Evolutionary conservation across 2,329 filamentous ascomycete genomes (phyloP).

Genomic region (Ophiostoma populinum): DNA sequence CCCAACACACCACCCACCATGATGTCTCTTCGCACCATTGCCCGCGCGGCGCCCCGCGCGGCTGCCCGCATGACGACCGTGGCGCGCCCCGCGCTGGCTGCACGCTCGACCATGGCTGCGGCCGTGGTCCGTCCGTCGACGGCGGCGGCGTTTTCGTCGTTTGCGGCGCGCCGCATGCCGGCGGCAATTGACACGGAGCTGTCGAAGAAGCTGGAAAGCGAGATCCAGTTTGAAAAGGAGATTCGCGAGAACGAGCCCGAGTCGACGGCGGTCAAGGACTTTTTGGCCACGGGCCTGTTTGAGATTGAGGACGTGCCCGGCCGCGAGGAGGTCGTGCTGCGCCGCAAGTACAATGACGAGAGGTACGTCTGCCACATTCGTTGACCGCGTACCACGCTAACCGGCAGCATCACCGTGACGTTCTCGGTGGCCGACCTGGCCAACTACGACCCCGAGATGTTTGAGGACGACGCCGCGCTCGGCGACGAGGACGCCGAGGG

Average conservation of each 20-base stretch:
- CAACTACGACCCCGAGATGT: constrained; percentile 42
- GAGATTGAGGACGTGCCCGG: constrained; percentile 68
- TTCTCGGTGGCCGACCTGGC: constrained; percentile 77
- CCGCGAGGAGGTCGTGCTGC: constrained; percentile 74
- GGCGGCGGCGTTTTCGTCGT: constrained; percentile 30
- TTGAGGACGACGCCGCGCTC: constrained; percentile 36
- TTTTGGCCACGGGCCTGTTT: constrained; percentile 71
- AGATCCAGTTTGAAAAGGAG: constrained; percentile 70
- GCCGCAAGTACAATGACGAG: constrained; percentile 71
- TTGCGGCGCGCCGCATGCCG: constrained; percentile 24
- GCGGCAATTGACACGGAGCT: constrained; percentile 57
- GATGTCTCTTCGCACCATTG: constrained; percentile 50
- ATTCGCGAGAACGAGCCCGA: constrained; percentile 56
- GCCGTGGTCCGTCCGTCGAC: constrained; percentile 8
- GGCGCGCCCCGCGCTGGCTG: constrained; percentile 11
- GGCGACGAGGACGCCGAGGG: constrained; percentile 33
- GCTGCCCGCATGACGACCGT: constrained; percentile 32
- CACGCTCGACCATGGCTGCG: constrained; percentile 19
- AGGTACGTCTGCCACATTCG: constrained; percentile 51
- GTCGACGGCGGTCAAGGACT: constrained; percentile 68
- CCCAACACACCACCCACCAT: constrained; percentile 28
- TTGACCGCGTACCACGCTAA: constrained; percentile 2
- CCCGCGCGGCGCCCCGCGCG: constrained; percentile 49
- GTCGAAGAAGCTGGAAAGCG: constrained; percentile 66
- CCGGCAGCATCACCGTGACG: constrained; percentile 41